phyloP scores from a whole-genome alignment of 345 rosid genomes.

The Arabis alpina region DNA sequence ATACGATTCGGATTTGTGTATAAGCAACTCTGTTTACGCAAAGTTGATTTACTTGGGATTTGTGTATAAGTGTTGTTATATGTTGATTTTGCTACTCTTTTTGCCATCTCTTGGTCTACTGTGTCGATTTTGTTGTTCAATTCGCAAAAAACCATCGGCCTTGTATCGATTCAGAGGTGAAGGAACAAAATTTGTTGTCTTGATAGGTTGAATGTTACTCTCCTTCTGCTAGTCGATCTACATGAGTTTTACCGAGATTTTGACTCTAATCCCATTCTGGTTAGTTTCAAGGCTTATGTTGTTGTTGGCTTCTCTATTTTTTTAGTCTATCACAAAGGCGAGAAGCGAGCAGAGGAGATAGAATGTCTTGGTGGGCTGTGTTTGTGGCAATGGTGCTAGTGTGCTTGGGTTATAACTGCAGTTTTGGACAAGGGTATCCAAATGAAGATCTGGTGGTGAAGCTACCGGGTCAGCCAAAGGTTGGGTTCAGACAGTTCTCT shows the following conservation, averaged over 20 bases:
- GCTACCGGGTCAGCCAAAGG: conserved; percentile 79
- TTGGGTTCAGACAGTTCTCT: conserved; percentile 71
- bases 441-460: conserved; percentile 68
- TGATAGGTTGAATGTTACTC: neutral
- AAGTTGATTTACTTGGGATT: too few relatives aligned
- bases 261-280: too few relatives aligned
- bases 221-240: conserved; percentile 12
- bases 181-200: neutral
- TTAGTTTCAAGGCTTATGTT: conserved; percentile 9
- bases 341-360: too few relatives aligned
- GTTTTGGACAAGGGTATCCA: conserved; percentile 50
- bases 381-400: neutral
- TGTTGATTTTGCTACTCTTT: neutral
- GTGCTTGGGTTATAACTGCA: neutral
- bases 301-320: neutral
- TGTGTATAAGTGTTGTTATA: too few relatives aligned
- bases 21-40: too few relatives aligned
- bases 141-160: neutral
- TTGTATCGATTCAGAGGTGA: neutral
- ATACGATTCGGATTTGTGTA: too few relatives aligned
- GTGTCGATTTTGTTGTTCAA: neutral
- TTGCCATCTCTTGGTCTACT: too few relatives aligned
- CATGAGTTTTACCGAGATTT: neutral
- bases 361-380: neutral
- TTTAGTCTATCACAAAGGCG: neutral